Evolutionary conservation across 2,329 filamentous ascomycete genomes (phyloP).

Genomic region (Nannizziopsis arthrosporioides): DNA sequence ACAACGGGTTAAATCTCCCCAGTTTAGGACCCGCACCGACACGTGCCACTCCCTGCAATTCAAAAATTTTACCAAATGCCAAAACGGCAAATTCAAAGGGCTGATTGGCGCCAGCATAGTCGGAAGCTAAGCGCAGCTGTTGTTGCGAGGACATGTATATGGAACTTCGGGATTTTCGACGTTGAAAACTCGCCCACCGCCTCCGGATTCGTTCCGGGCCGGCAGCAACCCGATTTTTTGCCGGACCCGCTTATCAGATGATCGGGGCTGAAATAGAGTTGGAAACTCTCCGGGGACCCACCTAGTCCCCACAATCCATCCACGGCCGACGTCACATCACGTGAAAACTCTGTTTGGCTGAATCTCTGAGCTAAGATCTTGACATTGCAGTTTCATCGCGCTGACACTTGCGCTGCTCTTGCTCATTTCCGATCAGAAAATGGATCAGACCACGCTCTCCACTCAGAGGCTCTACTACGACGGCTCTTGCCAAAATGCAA

Average conservation of each 20-base stretch:
- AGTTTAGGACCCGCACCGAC: not conserved
- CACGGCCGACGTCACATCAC: not conserved
- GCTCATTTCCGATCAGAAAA: constrained; percentile 11
- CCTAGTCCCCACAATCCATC: not conserved
- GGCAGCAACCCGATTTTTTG: not conserved
- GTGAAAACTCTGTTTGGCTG: not conserved
- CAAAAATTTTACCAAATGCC: not conserved
- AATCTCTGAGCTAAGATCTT: not conserved
- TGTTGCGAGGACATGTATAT: not conserved
- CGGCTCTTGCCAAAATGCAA: constrained; percentile 53
- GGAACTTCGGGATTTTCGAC: no score
- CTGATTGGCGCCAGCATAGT: not conserved
- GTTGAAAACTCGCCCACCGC: not conserved
- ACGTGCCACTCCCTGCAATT: not conserved
- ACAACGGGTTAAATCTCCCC: constrained; percentile 3
- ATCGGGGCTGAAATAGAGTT: not conserved
- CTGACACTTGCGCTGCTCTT: not conserved
- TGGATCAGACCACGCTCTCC: constrained; percentile 32
- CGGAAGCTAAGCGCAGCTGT: not conserved
- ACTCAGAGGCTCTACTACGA: constrained; percentile 61
- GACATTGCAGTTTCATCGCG: no score
- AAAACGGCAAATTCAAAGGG: not conserved
- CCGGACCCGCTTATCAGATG: not conserved
- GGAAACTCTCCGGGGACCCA: not conserved
- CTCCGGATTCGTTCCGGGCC: not conserved